These are phyloP conservation scores for Melaleuca alternifolia DNA, from an alignment of 345 rosid genomes.

Conservation along the genomic window DNA sequence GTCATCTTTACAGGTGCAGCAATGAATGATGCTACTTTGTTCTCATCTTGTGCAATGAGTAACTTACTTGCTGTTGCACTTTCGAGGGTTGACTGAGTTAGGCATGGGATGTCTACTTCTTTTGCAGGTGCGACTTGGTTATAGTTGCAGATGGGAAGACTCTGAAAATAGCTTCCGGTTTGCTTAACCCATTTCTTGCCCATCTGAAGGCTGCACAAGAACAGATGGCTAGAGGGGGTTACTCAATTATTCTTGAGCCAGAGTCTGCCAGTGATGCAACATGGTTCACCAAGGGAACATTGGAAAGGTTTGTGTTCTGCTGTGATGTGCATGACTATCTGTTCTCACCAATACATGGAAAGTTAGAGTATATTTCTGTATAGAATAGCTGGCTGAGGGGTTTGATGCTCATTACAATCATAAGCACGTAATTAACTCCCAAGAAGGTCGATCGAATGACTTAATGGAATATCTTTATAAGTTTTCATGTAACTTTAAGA, in stretches of 20 bases:
- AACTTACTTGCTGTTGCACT: background rate
- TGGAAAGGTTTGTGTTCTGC: slow-evolving; percentile 50
- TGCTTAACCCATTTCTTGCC: slow-evolving; percentile 80
- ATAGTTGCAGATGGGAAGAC: slow-evolving; percentile 69
- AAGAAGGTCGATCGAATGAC: background rate
- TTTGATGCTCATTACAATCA: background rate
- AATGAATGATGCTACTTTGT: background rate
- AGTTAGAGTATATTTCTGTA: background rate
- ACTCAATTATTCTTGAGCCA: slow-evolving; percentile 76
- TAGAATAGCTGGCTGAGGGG: background rate
- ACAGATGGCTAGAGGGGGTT: slow-evolving; percentile 81
- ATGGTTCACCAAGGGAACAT: slow-evolving; percentile 84
- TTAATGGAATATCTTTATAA: background rate
- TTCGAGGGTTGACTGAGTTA: background rate
- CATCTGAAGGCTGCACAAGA: slow-evolving; percentile 80
- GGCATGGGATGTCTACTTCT: background rate
- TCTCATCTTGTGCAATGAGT: background rate
- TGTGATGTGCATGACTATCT: background rate
- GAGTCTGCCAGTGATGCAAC: slow-evolving; percentile 35
- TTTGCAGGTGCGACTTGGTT: slow-evolving; percentile 78
- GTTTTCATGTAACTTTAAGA: background rate
- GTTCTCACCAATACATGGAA: background rate
- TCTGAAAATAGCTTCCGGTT: slow-evolving; percentile 83
- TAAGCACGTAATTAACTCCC: background rate
- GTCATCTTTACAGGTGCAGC: background rate